Evolutionary conservation across 2,329 filamentous ascomycete species (phyloP).

Genomic region (Aspergillus costaricaensis): DNA sequence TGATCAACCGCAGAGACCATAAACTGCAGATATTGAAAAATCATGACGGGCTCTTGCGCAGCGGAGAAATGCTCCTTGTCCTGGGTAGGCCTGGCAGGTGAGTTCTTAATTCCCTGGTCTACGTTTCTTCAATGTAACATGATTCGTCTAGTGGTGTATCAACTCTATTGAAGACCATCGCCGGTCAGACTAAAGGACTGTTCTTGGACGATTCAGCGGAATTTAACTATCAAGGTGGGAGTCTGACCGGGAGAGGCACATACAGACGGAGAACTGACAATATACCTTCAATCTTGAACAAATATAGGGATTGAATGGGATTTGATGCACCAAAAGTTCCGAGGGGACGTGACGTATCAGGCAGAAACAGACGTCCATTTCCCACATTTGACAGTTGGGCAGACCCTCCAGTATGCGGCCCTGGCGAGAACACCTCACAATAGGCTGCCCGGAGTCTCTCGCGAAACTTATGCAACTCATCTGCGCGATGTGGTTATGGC

Average conservation of each 20-base stretch:
- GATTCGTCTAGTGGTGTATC: constrained; percentile 55
- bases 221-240: constrained; percentile 69
- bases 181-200: constrained; percentile 77
- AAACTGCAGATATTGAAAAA: constrained; percentile 57
- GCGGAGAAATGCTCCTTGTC: constrained; percentile 53
- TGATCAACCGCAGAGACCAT: background rate
- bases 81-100: constrained; percentile 43
- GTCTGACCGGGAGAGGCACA: background rate
- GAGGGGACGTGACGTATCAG: constrained; percentile 76
- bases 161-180: constrained; percentile 77
- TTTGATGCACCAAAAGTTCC: constrained; percentile 6
- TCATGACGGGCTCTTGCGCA: constrained; percentile 59
- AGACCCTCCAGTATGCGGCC: constrained; percentile 59
- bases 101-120: background rate
- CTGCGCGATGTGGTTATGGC: constrained; percentile 5
- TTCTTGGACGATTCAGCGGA: constrained; percentile 66
- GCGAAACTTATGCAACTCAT: constrained; percentile 4
- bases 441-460: background rate
- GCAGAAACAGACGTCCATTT: constrained; percentile 79
- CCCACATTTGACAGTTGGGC: constrained; percentile 70
- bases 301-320: background rate
- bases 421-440: constrained; percentile 45
- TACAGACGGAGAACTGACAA: background rate
- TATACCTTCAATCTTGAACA: constrained; percentile 26
- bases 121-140: background rate